Base-by-base conservation (phyloP, 1,284 basidiomycete species). In the Malassezia nana region DNA sequence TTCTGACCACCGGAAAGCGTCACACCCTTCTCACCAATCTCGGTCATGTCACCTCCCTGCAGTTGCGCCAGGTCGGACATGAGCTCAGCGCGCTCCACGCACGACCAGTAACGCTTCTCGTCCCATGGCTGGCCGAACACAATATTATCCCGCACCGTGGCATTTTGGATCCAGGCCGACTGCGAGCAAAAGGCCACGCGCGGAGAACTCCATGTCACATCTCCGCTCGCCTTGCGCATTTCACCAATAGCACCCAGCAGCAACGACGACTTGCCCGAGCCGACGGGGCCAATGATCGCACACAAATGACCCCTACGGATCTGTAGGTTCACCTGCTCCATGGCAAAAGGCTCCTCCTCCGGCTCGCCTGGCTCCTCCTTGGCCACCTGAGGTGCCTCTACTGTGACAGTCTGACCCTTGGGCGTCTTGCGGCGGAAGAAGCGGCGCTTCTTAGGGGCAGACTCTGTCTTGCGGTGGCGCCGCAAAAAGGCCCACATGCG, bases 101-200 rank as follows among this genome's bases (percentile, higher is more conserved):
- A 67, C 43, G 68, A 60, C 69, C 63, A 64, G 58, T 78, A 77
- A 15, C 77, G 67, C 57, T 83, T 83, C 48, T 84, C 81, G 39
- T 75, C 69, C 42, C 65, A 74, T 1, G 63, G 55, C 22, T 66
- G 67, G 2, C 65, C 82, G 75, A 83, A 77, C 22, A 72, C 46
- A 24, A 74, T 66, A 52, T 74, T 73, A 63, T 81, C 61, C 48
- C 84, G 83, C 59, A 89, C 63, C 3, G 84, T 82, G 0, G 84
- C 82, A 66, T 86, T 87, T 71, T 89, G 87, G 50, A 92, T 90
- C 88, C 89, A 92, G 1, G 88, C 84, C 22, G 79, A 82, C 72
- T 89, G 87, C 3, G 87, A 81, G 69, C 86, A 89, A 75, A 89
- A 91, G 0, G 81, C 84, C 1, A 89, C 62, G 25, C 61, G 56